Conservation (phyloP, 129 eudicot genomes). For the Dittrichia graveolens region DNA sequence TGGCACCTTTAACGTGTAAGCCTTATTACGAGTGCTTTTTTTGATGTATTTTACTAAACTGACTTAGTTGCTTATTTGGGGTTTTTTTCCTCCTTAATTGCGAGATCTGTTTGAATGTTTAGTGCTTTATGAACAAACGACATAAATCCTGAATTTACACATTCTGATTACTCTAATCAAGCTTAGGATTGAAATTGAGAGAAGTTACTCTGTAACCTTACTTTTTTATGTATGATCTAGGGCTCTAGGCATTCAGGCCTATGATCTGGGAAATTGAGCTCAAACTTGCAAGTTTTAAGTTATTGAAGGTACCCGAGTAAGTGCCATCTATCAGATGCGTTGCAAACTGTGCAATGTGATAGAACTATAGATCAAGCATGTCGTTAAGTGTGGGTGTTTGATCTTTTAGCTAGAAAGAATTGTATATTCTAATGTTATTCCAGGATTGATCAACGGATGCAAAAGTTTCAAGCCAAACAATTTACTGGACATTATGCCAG, state of each 20-base stretch:
- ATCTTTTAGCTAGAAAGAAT: too few species aligned
- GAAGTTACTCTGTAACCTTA: background rate
- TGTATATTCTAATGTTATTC: too few species aligned
- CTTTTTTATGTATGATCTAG: conserved; percentile 18
- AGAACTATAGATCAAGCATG: too few species aligned
- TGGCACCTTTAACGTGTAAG: conserved; percentile 83
- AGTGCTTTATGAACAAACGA: background rate
- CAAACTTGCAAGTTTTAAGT: background rate
- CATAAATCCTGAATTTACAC: background rate
- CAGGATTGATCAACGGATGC: too few species aligned
- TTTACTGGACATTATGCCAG: too few species aligned
- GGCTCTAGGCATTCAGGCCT: conserved; percentile 14
- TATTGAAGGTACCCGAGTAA: too few species aligned
- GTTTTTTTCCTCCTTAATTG: background rate
- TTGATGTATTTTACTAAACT: background rate
- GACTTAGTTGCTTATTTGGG: conserved; percentile 12
- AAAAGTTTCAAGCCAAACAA: too few species aligned
- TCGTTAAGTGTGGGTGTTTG: too few species aligned
- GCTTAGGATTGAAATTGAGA: background rate
- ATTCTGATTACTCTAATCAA: background rate
- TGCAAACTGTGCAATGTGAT: too few species aligned
- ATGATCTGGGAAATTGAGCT: background rate
- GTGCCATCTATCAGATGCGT: too few species aligned
- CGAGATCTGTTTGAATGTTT: conserved; percentile 12
- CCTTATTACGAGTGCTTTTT: background rate